Evolutionary conservation across 1,284 basidiomycete species (phyloP).

Genomic region (Sanghuangporus weigelae): DNA sequence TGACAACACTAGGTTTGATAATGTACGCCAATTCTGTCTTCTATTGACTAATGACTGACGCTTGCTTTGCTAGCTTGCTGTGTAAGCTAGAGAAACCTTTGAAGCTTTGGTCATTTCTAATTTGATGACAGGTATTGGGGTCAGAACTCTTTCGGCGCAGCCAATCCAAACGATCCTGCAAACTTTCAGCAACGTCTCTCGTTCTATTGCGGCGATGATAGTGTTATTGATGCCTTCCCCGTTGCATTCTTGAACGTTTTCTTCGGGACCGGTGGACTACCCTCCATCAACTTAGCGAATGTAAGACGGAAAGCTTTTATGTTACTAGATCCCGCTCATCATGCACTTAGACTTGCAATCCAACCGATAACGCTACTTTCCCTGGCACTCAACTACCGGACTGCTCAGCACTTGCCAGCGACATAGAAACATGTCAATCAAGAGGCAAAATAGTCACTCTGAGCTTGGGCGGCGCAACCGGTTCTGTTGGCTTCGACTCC

Average conservation of each 20-base stretch:
- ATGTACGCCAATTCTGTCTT: conserved; percentile 35
- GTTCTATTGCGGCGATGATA: conserved; percentile 39
- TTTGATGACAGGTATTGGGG: conserved; percentile 49
- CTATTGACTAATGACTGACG: background rate
- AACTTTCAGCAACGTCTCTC: conserved; percentile 34
- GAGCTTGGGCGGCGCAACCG: conserved; percentile 45
- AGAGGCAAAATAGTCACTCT: conserved; percentile 58
- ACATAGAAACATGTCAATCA: conserved; percentile 54
- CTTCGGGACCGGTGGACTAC: conserved; percentile 51
- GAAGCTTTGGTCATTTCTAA: background rate
- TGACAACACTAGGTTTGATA: conserved; percentile 54
- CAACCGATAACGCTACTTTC: conserved; percentile 48
- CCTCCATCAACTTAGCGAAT: conserved; percentile 59
- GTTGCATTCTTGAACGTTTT: conserved; percentile 59
- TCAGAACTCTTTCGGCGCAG: conserved; percentile 62
- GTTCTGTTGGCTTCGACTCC: conserved; percentile 48
- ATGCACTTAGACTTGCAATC: conserved; percentile 47
- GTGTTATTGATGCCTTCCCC: conserved; percentile 57
- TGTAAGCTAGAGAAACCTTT: conserved; percentile 33
- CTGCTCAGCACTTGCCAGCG: conserved; percentile 46
- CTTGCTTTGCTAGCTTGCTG: conserved; percentile 37
- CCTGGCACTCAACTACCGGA: conserved; percentile 51
- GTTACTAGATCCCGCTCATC: background rate
- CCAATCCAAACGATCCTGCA: conserved; percentile 34
- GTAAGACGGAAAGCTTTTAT: conserved; percentile 28